phyloP scores from a whole-genome alignment of 495 filamentous ascomycete species.

The Aspergillus biplanus region DNA sequence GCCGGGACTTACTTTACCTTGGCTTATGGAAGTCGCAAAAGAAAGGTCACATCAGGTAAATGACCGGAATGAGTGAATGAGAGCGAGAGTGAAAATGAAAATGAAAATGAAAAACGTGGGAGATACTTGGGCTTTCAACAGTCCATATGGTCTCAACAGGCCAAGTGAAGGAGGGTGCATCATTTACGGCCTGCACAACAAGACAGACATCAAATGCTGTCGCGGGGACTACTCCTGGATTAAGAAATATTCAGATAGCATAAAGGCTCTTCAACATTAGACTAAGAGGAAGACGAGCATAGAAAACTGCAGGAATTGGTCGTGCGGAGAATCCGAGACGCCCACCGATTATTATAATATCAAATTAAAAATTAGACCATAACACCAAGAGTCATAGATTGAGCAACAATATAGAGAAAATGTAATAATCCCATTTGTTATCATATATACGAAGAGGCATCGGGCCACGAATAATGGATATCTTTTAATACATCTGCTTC shows the following conservation, averaged over 20 bases:
- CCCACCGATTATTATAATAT: not conserved
- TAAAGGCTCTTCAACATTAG: conserved; percentile 18
- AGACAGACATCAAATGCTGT: not conserved
- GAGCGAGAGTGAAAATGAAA: not conserved
- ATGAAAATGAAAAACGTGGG: not conserved
- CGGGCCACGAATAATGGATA: conserved; percentile 6
- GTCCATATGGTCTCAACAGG: not conserved
- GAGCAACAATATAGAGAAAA: not conserved
- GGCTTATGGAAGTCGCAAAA: not conserved
- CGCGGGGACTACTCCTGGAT: not conserved
- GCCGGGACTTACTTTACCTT: not conserved
- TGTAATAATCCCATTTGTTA: not conserved
- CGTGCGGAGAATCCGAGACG: not conserved
- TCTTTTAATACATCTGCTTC: conserved; percentile 3
- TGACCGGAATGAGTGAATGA: not conserved
- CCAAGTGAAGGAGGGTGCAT: not conserved
- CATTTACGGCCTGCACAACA: not conserved
- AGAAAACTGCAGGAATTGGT: not conserved
- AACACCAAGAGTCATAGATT: not conserved
- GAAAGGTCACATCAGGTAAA: not conserved
- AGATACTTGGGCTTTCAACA: not conserved
- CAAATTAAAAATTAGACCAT: not conserved
- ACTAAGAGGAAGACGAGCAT: conserved; percentile 3
- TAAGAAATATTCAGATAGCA: not conserved
- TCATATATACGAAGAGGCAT: conserved; percentile 4